Evolutionary conservation across 1,284 basidiomycete genomes (phyloP), one percentile per base, ranked within the genome.

Genomic region (Lentinula novae-zelandiae): DNA sequence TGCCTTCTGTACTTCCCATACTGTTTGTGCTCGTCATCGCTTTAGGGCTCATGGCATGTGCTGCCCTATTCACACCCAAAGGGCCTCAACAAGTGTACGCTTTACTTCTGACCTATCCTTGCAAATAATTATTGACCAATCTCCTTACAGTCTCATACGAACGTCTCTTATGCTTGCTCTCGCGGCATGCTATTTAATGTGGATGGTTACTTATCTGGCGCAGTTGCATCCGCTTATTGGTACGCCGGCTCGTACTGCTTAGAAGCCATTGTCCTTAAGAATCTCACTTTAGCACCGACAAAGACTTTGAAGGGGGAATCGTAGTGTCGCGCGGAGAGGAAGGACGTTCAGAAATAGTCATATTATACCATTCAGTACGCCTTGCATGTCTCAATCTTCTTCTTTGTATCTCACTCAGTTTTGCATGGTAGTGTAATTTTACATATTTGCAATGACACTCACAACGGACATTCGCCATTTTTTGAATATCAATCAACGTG

Each of bases 171-270:
- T 93, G 75, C 83, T 97, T 62, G 83, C 90, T 1, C 73, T 96
- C 17, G 78, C 85, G 4, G 89, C 85, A 64, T 95, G 91, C 75
- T 97, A 95, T 77, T 82, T 97, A 67, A 90, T 97, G 88, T 97
- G 95, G 95, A 90, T 90, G 73, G 85, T 96, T 70, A 95, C 95
- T 6, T 97, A 96, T 73, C 81, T 96, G 70, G 92, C 93, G 0
- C 95, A 97, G 72, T 74, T 96, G 56, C 87, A 97, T 71, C 95
- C 95, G 52, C 80, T 97, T 60, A 87, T 96, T 70, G 76, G 95
- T 96, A 64, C 65, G 86, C 72, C 27, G 31, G 12, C 15, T 39
- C 10, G 39, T 12, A 51, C 31, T 33, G 31, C 9, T 2, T 42
- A n/a, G 6, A 10, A 15, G 5, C 9, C 17, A 4, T 22, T 2